Conservation (phyloP, 2,329 filamentous ascomycete species). For the Paraphoma sp. region DNA sequence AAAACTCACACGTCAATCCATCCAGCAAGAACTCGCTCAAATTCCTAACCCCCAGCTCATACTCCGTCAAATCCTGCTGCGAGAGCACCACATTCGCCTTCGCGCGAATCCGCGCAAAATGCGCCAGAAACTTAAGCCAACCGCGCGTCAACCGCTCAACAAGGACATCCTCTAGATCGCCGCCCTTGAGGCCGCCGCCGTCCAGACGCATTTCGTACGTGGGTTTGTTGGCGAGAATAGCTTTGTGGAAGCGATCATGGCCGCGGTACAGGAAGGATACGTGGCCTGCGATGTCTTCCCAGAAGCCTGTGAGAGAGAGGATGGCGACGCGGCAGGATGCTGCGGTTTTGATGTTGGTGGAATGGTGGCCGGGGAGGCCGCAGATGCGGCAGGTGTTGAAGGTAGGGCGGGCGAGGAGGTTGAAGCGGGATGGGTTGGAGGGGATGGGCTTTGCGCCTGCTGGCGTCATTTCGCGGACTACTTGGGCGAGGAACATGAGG, state of each 20-base stretch:
- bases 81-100: conserved; percentile 17
- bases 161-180: conserved; percentile 18
- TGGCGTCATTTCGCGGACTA: conserved; percentile 25
- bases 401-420: conserved; percentile 26
- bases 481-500: conserved; percentile 15
- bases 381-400: conserved; percentile 22
- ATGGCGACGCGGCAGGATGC: conserved; percentile 18
- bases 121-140: conserved; percentile 25
- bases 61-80: conserved; percentile 7
- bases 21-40: conserved; percentile 23
- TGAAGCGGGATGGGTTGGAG: conserved; percentile 14
- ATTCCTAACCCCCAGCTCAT: conserved; percentile 7
- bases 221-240: conserved; percentile 11
- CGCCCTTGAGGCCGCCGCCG: conserved; percentile 7
- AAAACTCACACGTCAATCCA: conserved; percentile 17
- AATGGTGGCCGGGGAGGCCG: conserved; percentile 24
- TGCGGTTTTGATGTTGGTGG: conserved; percentile 12
- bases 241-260: conserved; percentile 20
- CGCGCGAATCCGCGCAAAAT: conserved; percentile 15
- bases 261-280: conserved; percentile 15
- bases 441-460: conserved; percentile 17
- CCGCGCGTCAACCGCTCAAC: conserved; percentile 22
- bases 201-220: conserved; percentile 28
- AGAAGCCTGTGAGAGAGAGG: conserved; percentile 21
- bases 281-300: conserved; percentile 19